Evolutionary conservation across 495 filamentous ascomycete species (phyloP).

Genomic region (Aspergillus homomorphus): DNA sequence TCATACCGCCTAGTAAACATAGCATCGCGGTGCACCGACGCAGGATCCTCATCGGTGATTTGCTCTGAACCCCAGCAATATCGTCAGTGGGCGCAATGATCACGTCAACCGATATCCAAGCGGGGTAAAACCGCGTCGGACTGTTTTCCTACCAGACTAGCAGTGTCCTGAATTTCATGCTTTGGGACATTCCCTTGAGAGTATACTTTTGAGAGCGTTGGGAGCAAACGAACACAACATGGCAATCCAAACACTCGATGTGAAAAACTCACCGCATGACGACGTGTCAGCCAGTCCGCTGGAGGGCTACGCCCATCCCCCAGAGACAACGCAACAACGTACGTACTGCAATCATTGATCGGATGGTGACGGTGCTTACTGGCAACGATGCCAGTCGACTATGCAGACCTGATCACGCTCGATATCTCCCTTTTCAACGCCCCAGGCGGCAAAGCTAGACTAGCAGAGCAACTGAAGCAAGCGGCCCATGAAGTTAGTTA

Average conservation of each 20-base stretch:
- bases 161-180: no score
- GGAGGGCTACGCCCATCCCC: background rate
- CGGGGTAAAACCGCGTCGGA: background rate
- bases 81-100: background rate
- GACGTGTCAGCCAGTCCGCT: background rate
- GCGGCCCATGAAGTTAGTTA: slow-evolving; percentile 46
- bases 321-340: background rate
- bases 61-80: background rate
- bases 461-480: slow-evolving; percentile 50
- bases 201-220: background rate
- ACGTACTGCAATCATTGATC: background rate
- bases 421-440: slow-evolving; percentile 48
- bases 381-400: slow-evolving; percentile 25
- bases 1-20: background rate
- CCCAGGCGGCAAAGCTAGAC: slow-evolving; percentile 49
- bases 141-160: no score
- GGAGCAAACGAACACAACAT: background rate
- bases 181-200: background rate
- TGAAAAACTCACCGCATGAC: background rate
- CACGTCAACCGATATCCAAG: background rate
- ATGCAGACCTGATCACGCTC: slow-evolving; percentile 50
- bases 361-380: background rate
- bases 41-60: background rate
- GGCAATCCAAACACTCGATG: background rate
- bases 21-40: background rate